Evolutionary conservation across 768 basidiomycete species (phyloP), one percentile per base, ranked within the genome.

Genomic region (Cystobasidium onofrii): DNA sequence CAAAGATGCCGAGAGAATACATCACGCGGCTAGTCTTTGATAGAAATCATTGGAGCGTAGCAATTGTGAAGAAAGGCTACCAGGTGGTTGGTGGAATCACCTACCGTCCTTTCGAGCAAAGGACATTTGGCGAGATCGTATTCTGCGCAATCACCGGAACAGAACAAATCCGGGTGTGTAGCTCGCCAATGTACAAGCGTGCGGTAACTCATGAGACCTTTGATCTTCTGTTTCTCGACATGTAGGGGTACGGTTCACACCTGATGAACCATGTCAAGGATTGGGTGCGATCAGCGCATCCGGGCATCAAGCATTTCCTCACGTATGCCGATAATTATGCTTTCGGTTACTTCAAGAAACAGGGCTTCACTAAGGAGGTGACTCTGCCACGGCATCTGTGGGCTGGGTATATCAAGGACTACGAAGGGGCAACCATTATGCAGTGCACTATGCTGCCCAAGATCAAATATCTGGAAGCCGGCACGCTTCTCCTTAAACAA

Each of bases 381-480:
- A 89, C 90, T 0, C 85, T 96, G n/a, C 89, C 89, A 74, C 86
- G 94, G 54, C 87, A 90, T 1, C 85, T 89, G 9, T 99, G 96
- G 96, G 94, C 95, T 0, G 96, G 94, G 13, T 98, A 99, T 81
- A 98, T 99, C 87, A 99, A 98, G 81, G 96, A 99, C 81, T 99
- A 99, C 81, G 96, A 99, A 81, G 95, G 95, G 46, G 94, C 92
- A 20, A 99, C 95, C 55, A 92, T 98, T 83, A 97, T 99, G 94
- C 91, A 94, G 83, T 99, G 96, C 79, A 89, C 89, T 6, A 89
- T 99, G 90, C 82, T 99, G n/a, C 87, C 86, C 64, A 91, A 90
- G 80, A 87, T 98, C 75, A 87, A 92, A 79, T 99, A 98, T 79
- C 84, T 94, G 74, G 85, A 89, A 76, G 92, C 91, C 74, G 84